These are phyloP conservation scores for Entonaema liquescens DNA, from an alignment of 495 filamentous ascomycete species.

Conservation along the genomic window DNA sequence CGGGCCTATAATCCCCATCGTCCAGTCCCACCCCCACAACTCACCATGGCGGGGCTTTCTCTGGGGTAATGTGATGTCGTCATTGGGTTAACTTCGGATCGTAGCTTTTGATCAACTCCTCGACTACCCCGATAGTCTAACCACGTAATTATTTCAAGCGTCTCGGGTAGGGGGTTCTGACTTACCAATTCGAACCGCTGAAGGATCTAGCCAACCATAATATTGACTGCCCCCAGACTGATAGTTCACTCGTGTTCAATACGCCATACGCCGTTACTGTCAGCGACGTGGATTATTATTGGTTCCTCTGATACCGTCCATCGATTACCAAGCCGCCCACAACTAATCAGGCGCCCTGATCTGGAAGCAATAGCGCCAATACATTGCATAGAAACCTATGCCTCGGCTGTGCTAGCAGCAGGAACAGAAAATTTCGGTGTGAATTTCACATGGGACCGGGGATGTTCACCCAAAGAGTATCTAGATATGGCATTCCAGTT, in stretches of 20 bases:
- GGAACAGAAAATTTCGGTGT: constrained; percentile 20
- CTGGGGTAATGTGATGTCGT: constrained; percentile 21
- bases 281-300: constrained; percentile 20
- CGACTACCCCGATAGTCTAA: constrained; percentile 2
- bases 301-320: constrained; percentile 6
- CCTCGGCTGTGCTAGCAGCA: constrained; percentile 32
- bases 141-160: constrained; percentile 8
- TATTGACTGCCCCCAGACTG: not conserved
- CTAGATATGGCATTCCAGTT: constrained; percentile 26
- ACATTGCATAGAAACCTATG: constrained; percentile 10
- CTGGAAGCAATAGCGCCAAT: constrained; percentile 20
- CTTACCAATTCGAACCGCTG: constrained; percentile 22
- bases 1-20: constrained; percentile 9
- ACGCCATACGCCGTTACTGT: not conserved
- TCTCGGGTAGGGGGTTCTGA: not conserved
- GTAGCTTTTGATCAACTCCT: constrained; percentile 18
- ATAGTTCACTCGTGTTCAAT: constrained; percentile 9
- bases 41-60: constrained; percentile 9
- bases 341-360: constrained; percentile 11
- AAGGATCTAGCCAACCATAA: constrained; percentile 19
- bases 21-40: constrained; percentile 32
- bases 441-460: constrained; percentile 28
- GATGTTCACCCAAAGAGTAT: constrained; percentile 1
- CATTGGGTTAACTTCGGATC: constrained; percentile 14
- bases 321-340: not conserved